These are phyloP conservation scores for Fusarium proliferatum DNA, from an alignment of 2,329 filamentous ascomycete genomes.

Conservation along the genomic window DNA sequence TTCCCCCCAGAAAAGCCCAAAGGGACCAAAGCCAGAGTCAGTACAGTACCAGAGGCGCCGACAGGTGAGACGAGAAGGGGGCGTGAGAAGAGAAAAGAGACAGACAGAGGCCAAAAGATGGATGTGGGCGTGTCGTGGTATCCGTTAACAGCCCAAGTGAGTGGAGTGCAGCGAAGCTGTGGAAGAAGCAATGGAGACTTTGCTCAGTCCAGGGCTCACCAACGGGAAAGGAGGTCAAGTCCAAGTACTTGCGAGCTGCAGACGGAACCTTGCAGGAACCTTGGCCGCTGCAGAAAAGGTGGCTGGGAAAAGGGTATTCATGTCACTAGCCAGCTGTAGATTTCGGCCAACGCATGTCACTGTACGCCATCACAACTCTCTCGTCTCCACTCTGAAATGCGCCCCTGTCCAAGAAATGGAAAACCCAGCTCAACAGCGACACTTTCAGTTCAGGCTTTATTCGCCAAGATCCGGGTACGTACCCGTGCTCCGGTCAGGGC, in stretches of 20 bases:
- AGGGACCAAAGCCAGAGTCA: conserved; percentile 18
- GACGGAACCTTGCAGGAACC: conserved; percentile 29
- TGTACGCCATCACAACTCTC: conserved; percentile 11
- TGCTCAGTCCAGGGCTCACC: conserved; percentile 7
- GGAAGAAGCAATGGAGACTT: conserved; percentile 40
- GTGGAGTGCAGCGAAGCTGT: conserved; percentile 35
- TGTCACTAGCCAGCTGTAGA: neutral
- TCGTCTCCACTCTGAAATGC: conserved; percentile 27
- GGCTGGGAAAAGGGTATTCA: conserved; percentile 20
- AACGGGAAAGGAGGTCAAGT: conserved; percentile 25
- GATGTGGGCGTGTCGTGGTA: conserved; percentile 29
- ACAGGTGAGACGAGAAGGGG: conserved; percentile 36
- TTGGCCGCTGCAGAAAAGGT: neutral
- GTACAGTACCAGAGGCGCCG: conserved; percentile 27
- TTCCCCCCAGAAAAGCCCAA: conserved; percentile 28
- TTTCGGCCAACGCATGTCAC: conserved; percentile 6
- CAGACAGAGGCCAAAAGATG: neutral
- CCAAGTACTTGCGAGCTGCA: conserved; percentile 10
- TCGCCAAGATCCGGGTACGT: conserved; percentile 35
- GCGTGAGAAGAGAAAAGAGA: neutral
- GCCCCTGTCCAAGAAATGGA: conserved; percentile 34
- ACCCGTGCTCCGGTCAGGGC: conserved; percentile 35
- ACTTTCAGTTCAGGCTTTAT: conserved; percentile 23
- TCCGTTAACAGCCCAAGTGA: conserved; percentile 24
- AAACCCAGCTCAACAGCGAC: conserved; percentile 26